Evolutionary conservation across 2,329 filamentous ascomycete species (phyloP), one percentile per base, ranked within the genome.

Genomic region (Calonectria montana): DNA sequence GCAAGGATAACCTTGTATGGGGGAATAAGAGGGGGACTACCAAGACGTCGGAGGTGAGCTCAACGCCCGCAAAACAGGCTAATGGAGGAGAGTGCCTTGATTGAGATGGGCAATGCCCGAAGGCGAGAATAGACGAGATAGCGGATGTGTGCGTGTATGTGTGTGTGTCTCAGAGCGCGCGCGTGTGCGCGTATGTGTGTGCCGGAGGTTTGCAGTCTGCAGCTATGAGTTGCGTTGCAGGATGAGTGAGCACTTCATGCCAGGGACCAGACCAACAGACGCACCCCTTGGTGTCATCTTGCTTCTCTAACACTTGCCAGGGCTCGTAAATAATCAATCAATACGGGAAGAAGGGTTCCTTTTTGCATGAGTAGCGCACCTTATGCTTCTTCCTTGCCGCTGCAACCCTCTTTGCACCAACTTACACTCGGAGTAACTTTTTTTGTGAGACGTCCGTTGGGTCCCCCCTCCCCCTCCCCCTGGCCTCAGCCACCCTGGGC

Each of bases 161-260:
- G 31, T 4, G 31, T 35, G 31, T 35, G 31, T 35, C 31, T 35
- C 31, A n/a, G 31, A 9, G 31, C 31, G 31, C 31, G 31, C 31
- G 31, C 31, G 31, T 35, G 31, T 35, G 31, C 31, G 31, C 31
- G 31, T 35, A 35, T 35, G 31, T 35, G 31, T 35, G 31, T 35
- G 31, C 39, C 43, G 43, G 43, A 47, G 43, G 23, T 47, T 47
- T n/a, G 43, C 43, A 57, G 47, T 25, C 47, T 62, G 65, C 65
- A 68, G 23, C 57, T 68, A 47, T 29, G 57, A 67, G 65, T 48
- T 55, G 63, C 63, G 65, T 48, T 45, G 48, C 63, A 62, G 45
- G 27, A 53, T 53, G 55, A 39, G 53, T 41, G 57, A 47, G 35
- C 23, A 27, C 57, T 68, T 62, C 65, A 68, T 68, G 65, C 65